These are phyloP conservation scores for Pseudocercospora fuligena DNA, from an alignment of 2,329 filamentous ascomycete genomes.

Conservation along the genomic window DNA sequence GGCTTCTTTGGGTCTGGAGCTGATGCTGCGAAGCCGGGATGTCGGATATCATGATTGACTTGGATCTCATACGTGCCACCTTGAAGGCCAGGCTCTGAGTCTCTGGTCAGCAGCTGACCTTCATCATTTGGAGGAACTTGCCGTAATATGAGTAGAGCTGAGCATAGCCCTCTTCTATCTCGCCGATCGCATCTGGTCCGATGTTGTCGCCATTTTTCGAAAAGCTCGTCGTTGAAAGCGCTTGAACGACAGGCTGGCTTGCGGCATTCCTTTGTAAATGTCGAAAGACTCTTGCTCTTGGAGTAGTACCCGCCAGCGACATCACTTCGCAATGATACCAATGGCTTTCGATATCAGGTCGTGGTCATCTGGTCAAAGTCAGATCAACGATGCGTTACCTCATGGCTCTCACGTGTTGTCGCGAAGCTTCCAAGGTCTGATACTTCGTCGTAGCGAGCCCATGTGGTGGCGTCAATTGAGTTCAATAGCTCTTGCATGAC, in stretches of 20 bases:
- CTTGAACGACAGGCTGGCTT: background rate
- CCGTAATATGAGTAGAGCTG: slow-evolving; percentile 8
- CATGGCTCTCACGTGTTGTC: no score
- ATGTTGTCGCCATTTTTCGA: background rate
- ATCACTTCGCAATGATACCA: background rate
- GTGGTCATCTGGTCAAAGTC: no score
- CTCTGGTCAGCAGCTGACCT: no score
- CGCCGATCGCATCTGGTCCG: background rate
- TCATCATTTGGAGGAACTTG: no score
- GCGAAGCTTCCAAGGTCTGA: no score
- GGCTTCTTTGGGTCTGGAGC: no score
- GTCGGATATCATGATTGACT: background rate
- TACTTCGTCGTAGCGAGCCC: no score
- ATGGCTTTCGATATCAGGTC: no score
- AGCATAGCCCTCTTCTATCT: slow-evolving; percentile 11
- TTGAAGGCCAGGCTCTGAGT: background rate
- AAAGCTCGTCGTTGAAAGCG: background rate
- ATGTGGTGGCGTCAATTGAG: no score
- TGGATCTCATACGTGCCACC: slow-evolving; percentile 6
- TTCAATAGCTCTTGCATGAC: no score
- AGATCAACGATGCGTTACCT: no score
- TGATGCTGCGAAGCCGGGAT: background rate
- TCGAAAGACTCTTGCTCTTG: slow-evolving; percentile 13
- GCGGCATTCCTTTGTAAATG: slow-evolving; percentile 9
- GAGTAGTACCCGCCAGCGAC: background rate